Evolutionary conservation across 108 stramenopile species (phyloP), one percentile per base, ranked within the genome.

Genomic region (Nitzschia inconspicua): DNA sequence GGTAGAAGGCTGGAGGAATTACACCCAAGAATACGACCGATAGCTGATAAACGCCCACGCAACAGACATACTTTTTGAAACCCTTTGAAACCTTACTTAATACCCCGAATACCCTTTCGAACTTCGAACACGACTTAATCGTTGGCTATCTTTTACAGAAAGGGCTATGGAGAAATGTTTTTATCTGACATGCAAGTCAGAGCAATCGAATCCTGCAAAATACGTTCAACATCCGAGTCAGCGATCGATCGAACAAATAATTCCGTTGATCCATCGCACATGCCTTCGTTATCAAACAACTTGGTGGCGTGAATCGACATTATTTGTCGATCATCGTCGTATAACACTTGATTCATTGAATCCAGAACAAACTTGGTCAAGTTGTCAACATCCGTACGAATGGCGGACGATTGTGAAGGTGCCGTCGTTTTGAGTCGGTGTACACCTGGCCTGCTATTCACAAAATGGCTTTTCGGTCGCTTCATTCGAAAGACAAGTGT

Each of bases 351-450:
- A 57, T 94, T 89, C 74, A 90, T 64, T 2, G 83, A 84, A 57
- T 90, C 93, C 63, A 94, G 46, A 16, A 94, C 85, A 66, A 94
- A 94, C 67, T 90, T 94, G 54, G 80, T 67, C 20, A 90, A 46
- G 65, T 90, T 94, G 43, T 94, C 93, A 14, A 94, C 76, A 70
- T 94, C 91, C 20, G 75, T 70, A 14, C 86, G 68, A 29, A 48
- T 48, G 8, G 58, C 57, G 11, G 39, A 27, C 8, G 72, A 42
- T 43, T 29, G 44, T 8, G 51, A 41, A 0, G 79, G 85, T 31
- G 84, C 79, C 32, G 44, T 65, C 23, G 48, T 44, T 64, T 73
- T 66, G 34, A 88, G 30, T 22, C 80, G 49, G 30, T 72, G 73
- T 18, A 56, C 55, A 5, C 83, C 86, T 6, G 77, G 78, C 44